These are phyloP conservation scores for Kluyveromyces dobzhanskii DNA, from an alignment of 805 yeast species.

Conservation along the genomic window DNA sequence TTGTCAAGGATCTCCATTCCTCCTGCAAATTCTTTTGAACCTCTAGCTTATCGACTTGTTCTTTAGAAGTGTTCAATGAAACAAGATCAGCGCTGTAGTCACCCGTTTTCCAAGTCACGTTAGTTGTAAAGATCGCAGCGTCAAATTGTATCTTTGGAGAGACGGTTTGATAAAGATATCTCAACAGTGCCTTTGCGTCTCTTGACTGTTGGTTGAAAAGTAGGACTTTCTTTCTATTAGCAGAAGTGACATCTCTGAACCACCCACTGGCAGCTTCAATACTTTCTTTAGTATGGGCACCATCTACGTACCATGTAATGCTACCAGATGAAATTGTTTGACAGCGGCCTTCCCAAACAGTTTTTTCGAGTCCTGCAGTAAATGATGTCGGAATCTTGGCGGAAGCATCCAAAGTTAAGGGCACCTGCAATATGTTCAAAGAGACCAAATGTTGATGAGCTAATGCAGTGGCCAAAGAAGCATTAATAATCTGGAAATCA, in stretches of 20 bases:
- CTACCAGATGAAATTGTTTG: conserved; percentile 49
- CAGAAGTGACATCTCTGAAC: conserved; percentile 39
- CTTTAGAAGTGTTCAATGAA: conserved; percentile 75
- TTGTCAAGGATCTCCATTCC: conserved; percentile 44
- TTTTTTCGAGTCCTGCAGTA: conserved; percentile 49
- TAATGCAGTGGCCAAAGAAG: conserved; percentile 75
- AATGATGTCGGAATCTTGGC: conserved; percentile 40
- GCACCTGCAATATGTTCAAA: conserved; percentile 35
- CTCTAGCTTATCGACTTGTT: conserved; percentile 65
- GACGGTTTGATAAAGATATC: conserved; percentile 40
- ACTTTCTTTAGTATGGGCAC: conserved; percentile 92
- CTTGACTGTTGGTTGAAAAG: conserved; percentile 93
- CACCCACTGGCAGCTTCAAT: conserved; percentile 74
- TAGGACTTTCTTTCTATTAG: conserved; percentile 36
- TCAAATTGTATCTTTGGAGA: conserved; percentile 46
- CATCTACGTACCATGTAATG: conserved; percentile 79
- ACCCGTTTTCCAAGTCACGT: conserved; percentile 85
- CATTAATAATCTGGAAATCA: conserved; percentile 75
- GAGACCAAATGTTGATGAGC: conserved; percentile 50
- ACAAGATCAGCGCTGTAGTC: conserved; percentile 72
- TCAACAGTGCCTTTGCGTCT: conserved; percentile 62
- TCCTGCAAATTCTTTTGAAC: conserved; percentile 72
- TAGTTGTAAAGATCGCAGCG: conserved; percentile 79
- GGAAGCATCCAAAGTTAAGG: conserved; percentile 7
- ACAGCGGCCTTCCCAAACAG: conserved; percentile 95